phyloP scores from a whole-genome alignment of 148 eudicot species.

The Fagopyrum tataricum region DNA sequence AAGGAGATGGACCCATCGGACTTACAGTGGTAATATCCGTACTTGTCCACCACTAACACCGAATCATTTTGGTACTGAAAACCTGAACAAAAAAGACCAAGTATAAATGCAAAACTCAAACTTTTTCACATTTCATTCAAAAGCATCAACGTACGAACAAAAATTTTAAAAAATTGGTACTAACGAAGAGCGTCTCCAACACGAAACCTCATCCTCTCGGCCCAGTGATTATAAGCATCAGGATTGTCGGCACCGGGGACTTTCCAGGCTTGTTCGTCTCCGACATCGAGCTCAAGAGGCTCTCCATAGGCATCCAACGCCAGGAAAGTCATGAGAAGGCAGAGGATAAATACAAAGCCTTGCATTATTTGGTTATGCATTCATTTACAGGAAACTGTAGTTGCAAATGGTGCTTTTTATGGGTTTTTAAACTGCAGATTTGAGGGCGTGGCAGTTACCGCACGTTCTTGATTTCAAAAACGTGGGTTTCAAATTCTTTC shows the following conservation, averaged over 20 bases:
- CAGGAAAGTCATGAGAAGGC: conserved; percentile 2
- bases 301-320: not conserved
- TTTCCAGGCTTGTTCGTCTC: conserved; percentile 48
- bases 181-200: conserved; percentile 65
- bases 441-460: not conserved
- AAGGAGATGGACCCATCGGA: conserved; percentile 24
- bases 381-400: not conserved
- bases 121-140: no score
- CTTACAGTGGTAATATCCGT: conserved; percentile 63
- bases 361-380: not conserved
- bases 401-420: not conserved
- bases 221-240: conserved; percentile 42
- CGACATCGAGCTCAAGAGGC: conserved; percentile 35
- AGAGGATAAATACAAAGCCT: not conserved
- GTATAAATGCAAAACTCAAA: not conserved
- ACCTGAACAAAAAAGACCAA: conserved; percentile 21
- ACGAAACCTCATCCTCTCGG: conserved; percentile 36
- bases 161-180: conserved; percentile 22
- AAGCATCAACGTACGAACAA: no score
- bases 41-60: conserved; percentile 55
- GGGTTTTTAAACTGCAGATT: not conserved
- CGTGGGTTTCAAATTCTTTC: not conserved
- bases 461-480: not conserved
- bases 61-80: conserved; percentile 67
- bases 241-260: conserved; percentile 38